Base-by-base conservation (phyloP, 192 early-diverging fungal genomes). In the Dissophora ornata region DNA sequence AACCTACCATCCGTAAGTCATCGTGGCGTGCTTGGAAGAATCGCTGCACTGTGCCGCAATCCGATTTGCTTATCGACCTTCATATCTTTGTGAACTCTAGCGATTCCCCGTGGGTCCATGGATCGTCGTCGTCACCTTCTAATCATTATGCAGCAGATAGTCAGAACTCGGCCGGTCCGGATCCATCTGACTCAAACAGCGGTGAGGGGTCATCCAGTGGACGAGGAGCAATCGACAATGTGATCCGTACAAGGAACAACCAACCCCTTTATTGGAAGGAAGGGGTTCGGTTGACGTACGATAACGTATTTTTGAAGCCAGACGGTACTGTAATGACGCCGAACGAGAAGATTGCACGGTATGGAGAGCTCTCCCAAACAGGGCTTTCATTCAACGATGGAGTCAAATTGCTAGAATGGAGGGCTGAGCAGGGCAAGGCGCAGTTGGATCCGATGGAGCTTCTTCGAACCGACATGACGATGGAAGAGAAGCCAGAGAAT, bases 361-460 rank as follows among this genome's bases (percentile, higher is more conserved):
- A 59, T 15, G 71, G 65, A 3, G 42, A 49, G 16, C 38, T 74
- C 18, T 29, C 29, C 13, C 44, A 34, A 9, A 21, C 51, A 1
- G 21, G 57, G 0, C 69, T 71, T 33, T 71, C 69, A 21, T 62
- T 32, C 44, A 63, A 42, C 26, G 69, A 71, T 34, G 19, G 45
- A 4, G 29, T 63, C 29, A 45, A 30, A 11, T 22, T 71, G 15
- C 19, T 71, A 28, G 42, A 51, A 22, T 70, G 69, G 61, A 47
- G 69, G 29, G 49, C 62, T 3, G 62, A 25, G 1, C 51, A 57
- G 11, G 21, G 19, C 15, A 38, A 57, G 19, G 19, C 25, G 25
- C 52, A 57, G 2, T 48, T 67, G 21, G 44, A 50, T 15, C 65
- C 47, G n/a, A 50, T 62, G 29, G 18, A 19, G 18, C 26, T 47